phyloP scores from a whole-genome alignment of 164 flowering plant species.

The Vitis riparia region DNA sequence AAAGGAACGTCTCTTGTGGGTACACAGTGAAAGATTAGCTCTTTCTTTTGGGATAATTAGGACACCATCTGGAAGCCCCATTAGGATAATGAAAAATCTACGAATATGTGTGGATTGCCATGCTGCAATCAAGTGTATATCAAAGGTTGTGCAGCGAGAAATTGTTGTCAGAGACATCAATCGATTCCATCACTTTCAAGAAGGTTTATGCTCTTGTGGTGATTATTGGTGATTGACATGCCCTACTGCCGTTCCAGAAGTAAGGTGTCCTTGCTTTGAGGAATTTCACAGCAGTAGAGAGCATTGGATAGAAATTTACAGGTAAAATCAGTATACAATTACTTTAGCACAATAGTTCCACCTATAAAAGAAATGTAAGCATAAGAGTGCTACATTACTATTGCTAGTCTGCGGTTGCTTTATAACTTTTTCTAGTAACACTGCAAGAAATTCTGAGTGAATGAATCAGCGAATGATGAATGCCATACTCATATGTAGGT shows the following conservation, averaged over 20 bases:
- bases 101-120: slow-evolving; percentile 84
- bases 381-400: no score
- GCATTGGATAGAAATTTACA: no score
- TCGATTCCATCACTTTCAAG: slow-evolving; percentile 85
- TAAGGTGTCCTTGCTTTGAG: no score
- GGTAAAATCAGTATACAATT: no score
- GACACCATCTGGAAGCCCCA: slow-evolving; percentile 52
- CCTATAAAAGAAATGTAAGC: no score
- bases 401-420: not conserved
- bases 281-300: not conserved
- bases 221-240: slow-evolving; percentile 73
- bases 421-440: not conserved
- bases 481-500: not conserved
- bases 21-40: slow-evolving; percentile 90
- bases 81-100: slow-evolving; percentile 83
- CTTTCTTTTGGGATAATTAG: slow-evolving; percentile 67
- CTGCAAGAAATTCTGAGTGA: not conserved
- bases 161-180: slow-evolving; percentile 82
- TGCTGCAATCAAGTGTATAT: slow-evolving; percentile 60
- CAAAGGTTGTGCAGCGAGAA: slow-evolving; percentile 62
- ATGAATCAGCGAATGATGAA: not conserved
- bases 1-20: slow-evolving; percentile 69
- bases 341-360: no score
- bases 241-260: not conserved
- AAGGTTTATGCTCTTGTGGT: slow-evolving; percentile 84